Evolutionary conservation across 2,329 filamentous ascomycete genomes (phyloP).

Genomic region (Coniochaeta sp.): DNA sequence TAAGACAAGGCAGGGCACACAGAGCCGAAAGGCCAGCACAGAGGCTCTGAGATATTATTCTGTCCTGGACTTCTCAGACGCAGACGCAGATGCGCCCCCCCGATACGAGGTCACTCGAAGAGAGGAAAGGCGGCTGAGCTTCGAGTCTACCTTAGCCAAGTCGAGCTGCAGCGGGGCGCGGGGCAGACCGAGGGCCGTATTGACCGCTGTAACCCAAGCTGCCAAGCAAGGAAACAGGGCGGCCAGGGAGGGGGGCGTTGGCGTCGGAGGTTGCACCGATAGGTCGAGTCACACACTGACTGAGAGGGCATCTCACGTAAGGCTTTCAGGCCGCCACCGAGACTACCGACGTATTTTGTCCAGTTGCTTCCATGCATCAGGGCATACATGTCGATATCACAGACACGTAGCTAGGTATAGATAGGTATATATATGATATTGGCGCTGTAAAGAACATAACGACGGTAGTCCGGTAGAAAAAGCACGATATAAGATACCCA

Average conservation of each 20-base stretch:
- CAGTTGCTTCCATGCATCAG: not conserved
- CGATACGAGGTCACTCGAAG: not conserved
- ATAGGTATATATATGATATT: not conserved
- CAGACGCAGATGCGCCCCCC: not conserved
- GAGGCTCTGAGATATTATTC: not conserved
- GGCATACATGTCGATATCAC: not conserved
- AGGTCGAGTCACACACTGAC: too few species aligned
- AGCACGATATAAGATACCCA: not conserved
- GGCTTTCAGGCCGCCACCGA: not conserved
- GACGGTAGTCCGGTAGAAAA: not conserved
- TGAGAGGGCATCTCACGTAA: slow-evolving; percentile 1
- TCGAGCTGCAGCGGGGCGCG: not conserved
- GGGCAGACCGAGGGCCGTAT: not conserved
- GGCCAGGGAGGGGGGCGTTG: not conserved
- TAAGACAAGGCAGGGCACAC: too few species aligned
- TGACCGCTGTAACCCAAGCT: too few species aligned
- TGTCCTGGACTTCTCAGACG: not conserved
- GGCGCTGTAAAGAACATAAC: not conserved
- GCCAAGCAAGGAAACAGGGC: not conserved
- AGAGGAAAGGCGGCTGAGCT: not conserved
- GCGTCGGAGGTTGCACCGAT: not conserved
- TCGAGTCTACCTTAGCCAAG: not conserved
- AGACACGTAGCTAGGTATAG: not conserved
- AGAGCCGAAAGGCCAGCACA: not conserved
- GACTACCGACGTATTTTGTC: not conserved